A percentile compares a stretch with the other conserved stretches of the same genome.
Conservation (phyloP, 768 basidiomycete genomes). For the Psilocybe tampanensis region DNA sequence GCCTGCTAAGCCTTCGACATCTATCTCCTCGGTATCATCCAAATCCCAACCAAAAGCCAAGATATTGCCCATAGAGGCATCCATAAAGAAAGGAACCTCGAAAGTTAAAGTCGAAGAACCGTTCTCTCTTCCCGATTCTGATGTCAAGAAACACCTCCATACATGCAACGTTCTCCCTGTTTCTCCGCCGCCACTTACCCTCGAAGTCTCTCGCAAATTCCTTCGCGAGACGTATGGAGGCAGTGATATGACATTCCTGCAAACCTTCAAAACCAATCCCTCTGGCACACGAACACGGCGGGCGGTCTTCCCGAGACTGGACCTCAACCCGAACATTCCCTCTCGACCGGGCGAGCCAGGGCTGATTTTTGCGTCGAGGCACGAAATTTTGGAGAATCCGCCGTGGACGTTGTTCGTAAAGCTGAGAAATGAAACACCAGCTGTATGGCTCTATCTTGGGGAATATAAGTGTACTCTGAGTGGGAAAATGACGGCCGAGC, state of each 20-base stretch:
- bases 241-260: constrained; percentile 18
- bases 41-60: too few relatives aligned
- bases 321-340: constrained; percentile 25
- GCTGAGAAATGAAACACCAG: neutral
- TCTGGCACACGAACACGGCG: constrained; percentile 12
- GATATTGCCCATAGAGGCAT: too few relatives aligned
- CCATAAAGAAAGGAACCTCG: too few relatives aligned
- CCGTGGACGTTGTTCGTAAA: constrained; percentile 25
- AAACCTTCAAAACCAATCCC: constrained; percentile 12
- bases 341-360: constrained; percentile 23
- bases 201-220: constrained; percentile 18
- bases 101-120: neutral
- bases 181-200: neutral
- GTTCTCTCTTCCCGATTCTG: neutral
- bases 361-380: constrained; percentile 23
- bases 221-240: constrained; percentile 22
- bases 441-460: constrained; percentile 27
- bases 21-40: too few relatives aligned
- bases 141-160: neutral
- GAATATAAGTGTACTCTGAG: constrained; percentile 23
- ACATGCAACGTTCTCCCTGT: neutral
- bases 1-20: neutral
- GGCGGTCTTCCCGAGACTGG: constrained; percentile 21
- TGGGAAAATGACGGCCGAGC: constrained; percentile 20
- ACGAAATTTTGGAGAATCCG: constrained; percentile 16